phyloP scores from a whole-genome alignment of 257 asterid species.

The Oldenlandia corymbosa region DNA sequence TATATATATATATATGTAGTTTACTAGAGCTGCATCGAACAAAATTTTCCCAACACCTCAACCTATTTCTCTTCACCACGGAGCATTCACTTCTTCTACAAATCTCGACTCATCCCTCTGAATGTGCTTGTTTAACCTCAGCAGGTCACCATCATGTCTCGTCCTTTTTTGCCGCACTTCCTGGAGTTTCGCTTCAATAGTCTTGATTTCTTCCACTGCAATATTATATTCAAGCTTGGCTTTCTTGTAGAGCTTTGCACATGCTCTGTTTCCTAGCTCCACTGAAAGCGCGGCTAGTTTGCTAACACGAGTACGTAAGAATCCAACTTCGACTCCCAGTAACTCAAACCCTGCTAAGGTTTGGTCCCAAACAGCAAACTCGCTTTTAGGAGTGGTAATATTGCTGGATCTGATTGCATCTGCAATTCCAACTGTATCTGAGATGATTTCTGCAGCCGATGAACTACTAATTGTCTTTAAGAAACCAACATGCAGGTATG shows the following conservation, averaged over 20 bases:
- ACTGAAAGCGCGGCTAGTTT: constrained; percentile 1
- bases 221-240: neutral
- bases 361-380: constrained; percentile 11
- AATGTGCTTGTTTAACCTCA: neutral
- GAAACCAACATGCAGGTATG: constrained; percentile 6
- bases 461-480: neutral
- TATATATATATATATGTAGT: no score
- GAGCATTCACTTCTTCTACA: neutral
- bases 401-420: constrained; percentile 1
- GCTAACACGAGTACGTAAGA: constrained; percentile 5
- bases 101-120: neutral
- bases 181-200: neutral
- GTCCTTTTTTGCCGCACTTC: neutral
- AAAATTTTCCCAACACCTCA: no score
- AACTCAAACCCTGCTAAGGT: constrained; percentile 4
- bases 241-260: constrained; percentile 5
- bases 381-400: neutral
- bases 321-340: constrained; percentile 9
- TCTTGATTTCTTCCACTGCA: neutral
- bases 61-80: no score
- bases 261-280: neutral
- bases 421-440: constrained; percentile 2
- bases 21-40: no score
- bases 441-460: neutral
- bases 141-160: neutral